A percentile compares a stretch with the other conserved stretches of the same genome.
phyloP scores from a whole-genome alignment of 192 early-diverging fungal species.

The Coemansia sp. region DNA sequence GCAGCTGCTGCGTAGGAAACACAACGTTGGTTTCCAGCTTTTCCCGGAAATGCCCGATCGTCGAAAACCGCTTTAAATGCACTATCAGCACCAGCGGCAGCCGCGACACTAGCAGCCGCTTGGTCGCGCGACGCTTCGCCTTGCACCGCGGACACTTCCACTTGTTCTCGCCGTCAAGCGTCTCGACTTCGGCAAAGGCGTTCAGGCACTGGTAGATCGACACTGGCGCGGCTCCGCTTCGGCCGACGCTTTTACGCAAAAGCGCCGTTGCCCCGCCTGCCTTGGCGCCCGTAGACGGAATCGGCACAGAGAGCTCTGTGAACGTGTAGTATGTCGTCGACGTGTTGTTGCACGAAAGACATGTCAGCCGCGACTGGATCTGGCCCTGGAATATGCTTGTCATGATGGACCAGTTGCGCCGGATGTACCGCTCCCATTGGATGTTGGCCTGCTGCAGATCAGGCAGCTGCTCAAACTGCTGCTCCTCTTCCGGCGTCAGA shows the following conservation, averaged over 20 bases:
- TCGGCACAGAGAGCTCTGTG: slow-evolving; percentile 88
- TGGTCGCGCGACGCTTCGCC: slow-evolving; percentile 66
- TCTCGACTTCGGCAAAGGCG: slow-evolving; percentile 78
- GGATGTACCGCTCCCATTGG: slow-evolving; percentile 74
- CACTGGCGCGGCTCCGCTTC: slow-evolving; percentile 15
- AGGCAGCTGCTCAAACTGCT: slow-evolving; percentile 66
- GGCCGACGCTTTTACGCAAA: slow-evolving; percentile 15
- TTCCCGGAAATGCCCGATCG: slow-evolving; percentile 86
- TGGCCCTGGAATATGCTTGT: slow-evolving; percentile 87
- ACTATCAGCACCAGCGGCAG: slow-evolving; percentile 88
- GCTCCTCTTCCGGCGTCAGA: slow-evolving; percentile 47
- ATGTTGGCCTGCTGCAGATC: slow-evolving; percentile 59
- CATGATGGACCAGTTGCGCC: slow-evolving; percentile 76
- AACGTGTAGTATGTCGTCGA: slow-evolving; percentile 80
- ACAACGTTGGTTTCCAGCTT: slow-evolving; percentile 86
- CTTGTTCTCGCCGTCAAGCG: slow-evolving; percentile 83
- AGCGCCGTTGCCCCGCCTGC: slow-evolving; percentile 20
- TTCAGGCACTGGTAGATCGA: slow-evolving; percentile 81
- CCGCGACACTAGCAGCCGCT: slow-evolving; percentile 71
- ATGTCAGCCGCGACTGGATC: slow-evolving; percentile 46
- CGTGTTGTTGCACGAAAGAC: slow-evolving; percentile 35
- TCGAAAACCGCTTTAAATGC: slow-evolving; percentile 93
- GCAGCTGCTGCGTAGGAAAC: slow-evolving; percentile 69
- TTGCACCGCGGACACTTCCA: slow-evolving; percentile 91
- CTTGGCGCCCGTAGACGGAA: slow-evolving; percentile 56